phyloP scores from a whole-genome alignment of 75 land plant species.

The Larix kaempferi region DNA sequence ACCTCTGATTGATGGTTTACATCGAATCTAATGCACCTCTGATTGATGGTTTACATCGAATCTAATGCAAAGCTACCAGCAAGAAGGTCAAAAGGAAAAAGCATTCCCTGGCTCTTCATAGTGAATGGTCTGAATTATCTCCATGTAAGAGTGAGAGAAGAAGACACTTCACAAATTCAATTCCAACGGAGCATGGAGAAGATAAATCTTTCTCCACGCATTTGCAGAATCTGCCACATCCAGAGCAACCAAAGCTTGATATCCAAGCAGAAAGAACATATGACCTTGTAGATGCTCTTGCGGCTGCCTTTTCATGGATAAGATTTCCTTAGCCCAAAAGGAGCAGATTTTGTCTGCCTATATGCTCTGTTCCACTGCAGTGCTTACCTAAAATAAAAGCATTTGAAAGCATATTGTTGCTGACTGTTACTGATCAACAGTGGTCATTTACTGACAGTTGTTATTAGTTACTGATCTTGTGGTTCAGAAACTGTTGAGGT shows the following conservation, averaged over 20 bases:
- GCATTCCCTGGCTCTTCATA: neutral
- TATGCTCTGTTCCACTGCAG: conserved; percentile 13
- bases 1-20: conserved; percentile 52
- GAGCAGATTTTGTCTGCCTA: conserved; percentile 11
- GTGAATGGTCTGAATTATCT: no score
- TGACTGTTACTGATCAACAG: no score
- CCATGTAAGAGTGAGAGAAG: no score
- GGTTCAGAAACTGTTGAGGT: no score
- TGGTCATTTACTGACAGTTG: no score
- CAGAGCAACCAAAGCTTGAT: neutral
- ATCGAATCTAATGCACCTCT: conserved; percentile 36
- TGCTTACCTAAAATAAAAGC: conserved; percentile 45
- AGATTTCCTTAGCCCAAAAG: conserved; percentile 58
- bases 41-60: conserved; percentile 42
- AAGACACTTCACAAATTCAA: no score
- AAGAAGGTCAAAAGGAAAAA: conserved; percentile 22
- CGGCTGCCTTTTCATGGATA: conserved; percentile 50
- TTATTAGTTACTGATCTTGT: no score
- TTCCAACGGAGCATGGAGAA: no score
- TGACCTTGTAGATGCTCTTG: conserved; percentile 47
- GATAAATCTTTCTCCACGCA: no score
- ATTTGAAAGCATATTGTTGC: conserved; percentile 5
- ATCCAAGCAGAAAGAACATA: neutral
- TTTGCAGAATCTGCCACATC: neutral
- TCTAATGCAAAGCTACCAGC: conserved; percentile 19